phyloP scores from a whole-genome alignment of 2,329 filamentous ascomycete genomes.

The Hirsutella thompsonii region DNA sequence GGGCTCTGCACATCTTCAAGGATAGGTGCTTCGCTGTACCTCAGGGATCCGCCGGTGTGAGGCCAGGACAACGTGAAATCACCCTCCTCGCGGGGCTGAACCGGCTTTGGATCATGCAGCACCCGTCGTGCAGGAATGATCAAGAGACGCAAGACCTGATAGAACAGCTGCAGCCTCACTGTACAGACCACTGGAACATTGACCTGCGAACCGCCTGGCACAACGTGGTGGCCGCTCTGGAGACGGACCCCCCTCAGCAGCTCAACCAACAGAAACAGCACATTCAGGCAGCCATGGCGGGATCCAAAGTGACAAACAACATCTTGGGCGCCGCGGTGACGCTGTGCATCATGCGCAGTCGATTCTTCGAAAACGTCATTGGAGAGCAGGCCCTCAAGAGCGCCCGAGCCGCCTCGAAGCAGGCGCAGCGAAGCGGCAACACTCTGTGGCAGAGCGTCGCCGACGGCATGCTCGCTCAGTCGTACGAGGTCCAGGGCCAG shows the following conservation, averaged over 20 bases:
- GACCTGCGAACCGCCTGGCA: conserved; percentile 70
- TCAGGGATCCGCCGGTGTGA: conserved; percentile 23
- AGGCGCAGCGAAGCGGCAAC: conserved; percentile 58
- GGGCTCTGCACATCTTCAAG: conserved; percentile 55
- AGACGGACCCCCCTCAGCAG: conserved; percentile 46
- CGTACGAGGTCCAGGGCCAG: conserved; percentile 60
- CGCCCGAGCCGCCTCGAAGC: conserved; percentile 53
- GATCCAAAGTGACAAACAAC: conserved; percentile 58
- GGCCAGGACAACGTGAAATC: conserved; percentile 47
- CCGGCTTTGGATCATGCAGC: conserved; percentile 58
- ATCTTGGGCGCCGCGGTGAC: conserved; percentile 71
- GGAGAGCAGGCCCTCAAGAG: conserved; percentile 72
- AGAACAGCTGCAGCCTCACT: conserved; percentile 53
- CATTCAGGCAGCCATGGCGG: conserved; percentile 59
- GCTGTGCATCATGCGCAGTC: conserved; percentile 72
- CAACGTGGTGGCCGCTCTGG: conserved; percentile 57
- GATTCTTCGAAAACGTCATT: conserved; percentile 71
- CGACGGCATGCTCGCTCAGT: conserved; percentile 64
- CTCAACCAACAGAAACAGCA: conserved; percentile 69
- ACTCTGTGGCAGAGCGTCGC: conserved; percentile 70
- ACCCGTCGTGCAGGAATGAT: conserved; percentile 43
- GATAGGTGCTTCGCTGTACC: conserved; percentile 40
- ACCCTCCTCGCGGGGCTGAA: conserved; percentile 56
- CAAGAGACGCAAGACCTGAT: conserved; percentile 47
- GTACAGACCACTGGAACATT: conserved; percentile 54